Conservation (phyloP, 495 filamentous ascomycete species). For the Penicillium simplicissimum region DNA sequence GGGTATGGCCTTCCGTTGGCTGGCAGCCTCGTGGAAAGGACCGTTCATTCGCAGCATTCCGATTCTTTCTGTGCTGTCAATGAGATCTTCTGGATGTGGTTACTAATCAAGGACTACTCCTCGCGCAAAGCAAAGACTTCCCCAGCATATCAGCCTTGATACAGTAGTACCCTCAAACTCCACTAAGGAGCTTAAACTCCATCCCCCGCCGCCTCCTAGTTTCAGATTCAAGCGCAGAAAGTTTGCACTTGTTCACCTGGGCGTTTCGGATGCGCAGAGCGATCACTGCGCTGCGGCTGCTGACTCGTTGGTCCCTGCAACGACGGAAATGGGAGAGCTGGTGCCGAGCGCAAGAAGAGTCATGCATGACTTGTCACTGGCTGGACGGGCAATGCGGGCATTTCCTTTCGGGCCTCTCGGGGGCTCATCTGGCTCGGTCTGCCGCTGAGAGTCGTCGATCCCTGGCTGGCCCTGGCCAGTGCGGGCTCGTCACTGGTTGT, state of each 20-base stretch:
- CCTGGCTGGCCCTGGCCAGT: not conserved
- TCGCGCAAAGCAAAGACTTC: not conserved
- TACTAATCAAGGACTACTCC: not conserved
- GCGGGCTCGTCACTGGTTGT: slow-evolving; percentile 21
- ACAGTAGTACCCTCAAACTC: not conserved
- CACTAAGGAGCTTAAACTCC: not conserved
- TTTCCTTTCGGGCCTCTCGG: not conserved
- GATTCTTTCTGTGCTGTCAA: not conserved
- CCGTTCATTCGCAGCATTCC: not conserved
- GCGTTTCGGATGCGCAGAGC: slow-evolving; percentile 22
- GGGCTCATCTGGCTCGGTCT: slow-evolving; percentile 4
- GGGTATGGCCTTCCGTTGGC: not conserved
- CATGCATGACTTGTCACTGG: not conserved
- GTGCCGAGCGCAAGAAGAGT: slow-evolving; percentile 3
- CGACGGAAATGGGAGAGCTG: slow-evolving; percentile 11
- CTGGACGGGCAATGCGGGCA: not conserved
- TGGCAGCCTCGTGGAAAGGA: not conserved
- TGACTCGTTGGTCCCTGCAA: slow-evolving; percentile 19
- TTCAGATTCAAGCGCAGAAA: slow-evolving; percentile 1
- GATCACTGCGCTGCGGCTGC: slow-evolving; percentile 13
- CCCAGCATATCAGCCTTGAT: not conserved
- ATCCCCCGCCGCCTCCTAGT: not conserved
- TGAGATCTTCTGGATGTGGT: not conserved
- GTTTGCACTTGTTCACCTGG: slow-evolving; percentile 17
- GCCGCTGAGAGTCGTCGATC: slow-evolving; percentile 1